A percentile compares a stretch with the other conserved stretches of the same genome.
These are phyloP conservation scores for Naganishia antarctica DNA, from an alignment of 768 basidiomycete species.

Conservation along the genomic window DNA sequence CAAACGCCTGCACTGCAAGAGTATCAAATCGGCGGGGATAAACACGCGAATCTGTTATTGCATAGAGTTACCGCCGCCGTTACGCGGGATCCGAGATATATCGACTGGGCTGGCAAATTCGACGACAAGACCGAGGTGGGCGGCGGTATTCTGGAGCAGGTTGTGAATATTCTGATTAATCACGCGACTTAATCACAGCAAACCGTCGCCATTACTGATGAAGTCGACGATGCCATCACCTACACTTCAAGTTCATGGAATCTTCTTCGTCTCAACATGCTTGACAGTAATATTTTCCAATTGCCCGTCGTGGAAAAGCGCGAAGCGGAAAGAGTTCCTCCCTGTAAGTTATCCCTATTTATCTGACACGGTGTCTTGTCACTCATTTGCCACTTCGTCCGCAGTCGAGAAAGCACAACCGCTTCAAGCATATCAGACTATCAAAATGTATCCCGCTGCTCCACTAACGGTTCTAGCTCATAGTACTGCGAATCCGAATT, in stretches of 20 bases:
- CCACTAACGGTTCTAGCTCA: slow-evolving; percentile 24
- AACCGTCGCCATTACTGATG: slow-evolving; percentile 63
- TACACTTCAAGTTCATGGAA: slow-evolving; percentile 70
- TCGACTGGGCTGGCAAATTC: slow-evolving; percentile 67
- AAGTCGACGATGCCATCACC: slow-evolving; percentile 62
- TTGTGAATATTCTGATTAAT: not conserved
- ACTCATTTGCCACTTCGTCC: slow-evolving; percentile 52
- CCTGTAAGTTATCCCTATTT: slow-evolving; percentile 51
- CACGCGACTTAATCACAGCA: slow-evolving; percentile 56
- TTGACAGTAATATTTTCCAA: slow-evolving; percentile 71
- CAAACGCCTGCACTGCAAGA: slow-evolving; percentile 6
- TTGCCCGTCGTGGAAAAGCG: slow-evolving; percentile 55
- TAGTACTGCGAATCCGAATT: slow-evolving; percentile 30
- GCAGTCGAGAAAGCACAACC: slow-evolving; percentile 22
- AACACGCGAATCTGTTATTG: slow-evolving; percentile 50
- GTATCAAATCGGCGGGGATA: slow-evolving; percentile 10
- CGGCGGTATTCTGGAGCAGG: slow-evolving; percentile 39
- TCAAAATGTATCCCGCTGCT: slow-evolving; percentile 37
- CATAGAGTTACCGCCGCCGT: slow-evolving; percentile 71
- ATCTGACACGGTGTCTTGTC: too few species aligned
- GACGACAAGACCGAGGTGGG: slow-evolving; percentile 60
- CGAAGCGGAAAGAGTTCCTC: not conserved
- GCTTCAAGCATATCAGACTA: slow-evolving; percentile 29
- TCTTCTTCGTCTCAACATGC: slow-evolving; percentile 65
- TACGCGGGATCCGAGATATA: slow-evolving; percentile 65